Conservation (phyloP, 1,284 basidiomycete genomes). For the Cutaneotrichosporon curvatum region DNA sequence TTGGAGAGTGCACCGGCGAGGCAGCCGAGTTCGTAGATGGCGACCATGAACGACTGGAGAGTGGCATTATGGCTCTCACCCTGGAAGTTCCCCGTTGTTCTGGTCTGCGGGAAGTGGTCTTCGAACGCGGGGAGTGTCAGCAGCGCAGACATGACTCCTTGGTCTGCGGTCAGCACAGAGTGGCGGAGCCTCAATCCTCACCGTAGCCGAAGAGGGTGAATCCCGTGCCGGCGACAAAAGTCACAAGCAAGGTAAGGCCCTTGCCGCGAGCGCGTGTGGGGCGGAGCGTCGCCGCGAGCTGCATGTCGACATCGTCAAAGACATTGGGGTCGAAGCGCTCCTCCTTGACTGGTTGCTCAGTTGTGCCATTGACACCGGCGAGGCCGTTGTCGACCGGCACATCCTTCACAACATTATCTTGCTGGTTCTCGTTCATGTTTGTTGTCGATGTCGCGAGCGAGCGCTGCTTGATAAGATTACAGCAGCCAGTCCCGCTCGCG, state of each 20-base stretch:
- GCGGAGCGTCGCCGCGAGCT: constrained; percentile 4
- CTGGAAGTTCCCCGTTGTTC: neutral
- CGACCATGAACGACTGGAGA: constrained; percentile 41
- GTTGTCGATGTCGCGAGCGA: too few species aligned
- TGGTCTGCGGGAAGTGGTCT: constrained; percentile 22
- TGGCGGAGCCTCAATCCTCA: neutral
- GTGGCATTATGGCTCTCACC: constrained; percentile 19
- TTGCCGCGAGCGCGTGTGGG: constrained; percentile 9
- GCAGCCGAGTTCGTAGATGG: constrained; percentile 46
- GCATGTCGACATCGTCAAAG: constrained; percentile 1
- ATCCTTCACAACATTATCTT: too few species aligned
- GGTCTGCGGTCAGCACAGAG: constrained; percentile 12
- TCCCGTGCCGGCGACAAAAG: constrained; percentile 16
- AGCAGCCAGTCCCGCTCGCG: too few species aligned
- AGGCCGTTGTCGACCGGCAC: too few species aligned
- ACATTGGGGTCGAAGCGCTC: too few species aligned
- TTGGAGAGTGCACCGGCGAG: constrained; percentile 44
- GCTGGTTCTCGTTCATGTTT: too few species aligned
- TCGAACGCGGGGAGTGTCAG: constrained; percentile 34
- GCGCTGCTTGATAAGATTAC: too few species aligned
- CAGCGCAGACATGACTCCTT: constrained; percentile 42
- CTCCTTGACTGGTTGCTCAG: too few species aligned
- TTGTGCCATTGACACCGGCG: too few species aligned
- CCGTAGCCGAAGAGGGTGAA: constrained; percentile 9
- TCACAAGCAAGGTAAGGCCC: constrained; percentile 9